phyloP scores from a whole-genome alignment of 2,329 filamentous ascomycete genomes.

The Aspergillus ustus region DNA sequence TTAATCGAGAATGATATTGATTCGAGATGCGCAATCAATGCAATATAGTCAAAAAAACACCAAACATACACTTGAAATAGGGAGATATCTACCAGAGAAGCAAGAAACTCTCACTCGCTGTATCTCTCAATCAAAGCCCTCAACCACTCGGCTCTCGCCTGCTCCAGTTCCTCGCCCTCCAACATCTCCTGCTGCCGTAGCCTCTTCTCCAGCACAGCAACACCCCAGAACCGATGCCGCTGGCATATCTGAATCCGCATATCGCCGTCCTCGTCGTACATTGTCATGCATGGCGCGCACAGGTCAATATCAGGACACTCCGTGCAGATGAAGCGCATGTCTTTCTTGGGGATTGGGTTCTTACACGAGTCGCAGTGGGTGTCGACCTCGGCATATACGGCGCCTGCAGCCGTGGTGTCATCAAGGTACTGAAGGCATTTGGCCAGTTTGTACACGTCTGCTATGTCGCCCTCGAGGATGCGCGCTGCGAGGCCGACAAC shows the following conservation, averaged over 20 bases:
- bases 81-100: neutral
- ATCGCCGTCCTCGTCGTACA: neutral
- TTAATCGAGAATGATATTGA: no score
- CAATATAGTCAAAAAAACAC: no score
- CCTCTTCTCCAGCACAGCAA: neutral
- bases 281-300: neutral
- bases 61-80: neutral
- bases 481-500: no score
- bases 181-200: neutral
- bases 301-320: neutral
- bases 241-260: neutral
- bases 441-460: no score
- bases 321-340: neutral
- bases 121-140: neutral
- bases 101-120: neutral
- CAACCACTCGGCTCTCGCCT: neutral
- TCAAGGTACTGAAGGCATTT: no score
- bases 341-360: neutral
- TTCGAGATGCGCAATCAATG: no score
- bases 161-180: neutral
- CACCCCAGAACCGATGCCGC: neutral
- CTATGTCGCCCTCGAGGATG: no score
- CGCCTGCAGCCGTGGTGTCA: neutral
- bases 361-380: neutral
- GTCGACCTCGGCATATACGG: neutral